These are phyloP conservation scores for Phlegmacium glaucopus DNA, from an alignment of 768 basidiomycete genomes.

Conservation along the genomic window DNA sequence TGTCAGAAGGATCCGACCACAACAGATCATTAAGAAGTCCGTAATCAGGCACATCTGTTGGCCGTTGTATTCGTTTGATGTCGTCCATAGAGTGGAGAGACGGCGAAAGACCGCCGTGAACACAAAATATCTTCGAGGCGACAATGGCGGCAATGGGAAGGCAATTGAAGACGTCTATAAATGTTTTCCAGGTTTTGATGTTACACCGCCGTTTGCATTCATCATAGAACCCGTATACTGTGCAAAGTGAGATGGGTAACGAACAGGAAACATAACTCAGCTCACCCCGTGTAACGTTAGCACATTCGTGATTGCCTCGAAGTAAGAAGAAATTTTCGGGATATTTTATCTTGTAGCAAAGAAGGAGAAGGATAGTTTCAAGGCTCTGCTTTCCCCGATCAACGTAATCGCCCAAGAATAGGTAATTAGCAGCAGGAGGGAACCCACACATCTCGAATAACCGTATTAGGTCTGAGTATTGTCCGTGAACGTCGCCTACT, in stretches of 20 bases:
- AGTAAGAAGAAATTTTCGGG: conserved; percentile 99
- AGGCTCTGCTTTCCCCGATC: conserved; percentile 98
- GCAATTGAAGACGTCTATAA: conserved; percentile 99
- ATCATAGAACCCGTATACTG: conserved; percentile 99
- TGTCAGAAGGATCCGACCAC: conserved; percentile 98
- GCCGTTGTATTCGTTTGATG: conserved; percentile 95
- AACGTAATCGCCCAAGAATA: conserved; percentile 99
- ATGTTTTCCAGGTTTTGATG: conserved; percentile 99
- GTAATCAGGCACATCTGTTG: conserved; percentile 98
- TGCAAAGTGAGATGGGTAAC: conserved; percentile 10
- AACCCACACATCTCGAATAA: conserved; percentile 99
- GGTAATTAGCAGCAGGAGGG: conserved; percentile 94
- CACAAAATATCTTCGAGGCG: conserved; percentile 99
- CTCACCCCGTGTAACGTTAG: conserved; percentile 96
- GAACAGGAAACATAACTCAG: conserved; percentile 25
- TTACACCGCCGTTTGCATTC: conserved; percentile 99
- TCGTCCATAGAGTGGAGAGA: conserved; percentile 96
- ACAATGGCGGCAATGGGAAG: conserved; percentile 98
- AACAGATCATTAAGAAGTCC: conserved; percentile 95
- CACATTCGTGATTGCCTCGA: conserved; percentile 98
- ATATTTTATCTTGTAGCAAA: conserved; percentile 99
- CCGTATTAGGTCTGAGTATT: conserved; percentile 97
- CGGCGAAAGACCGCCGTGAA: conserved; percentile 93
- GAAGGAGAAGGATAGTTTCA: conserved; percentile 92
- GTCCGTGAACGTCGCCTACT: conserved; percentile 98